phyloP scores from a whole-genome alignment of 352 stramenopile genomes.

The Phytophthora sojae region DNA sequence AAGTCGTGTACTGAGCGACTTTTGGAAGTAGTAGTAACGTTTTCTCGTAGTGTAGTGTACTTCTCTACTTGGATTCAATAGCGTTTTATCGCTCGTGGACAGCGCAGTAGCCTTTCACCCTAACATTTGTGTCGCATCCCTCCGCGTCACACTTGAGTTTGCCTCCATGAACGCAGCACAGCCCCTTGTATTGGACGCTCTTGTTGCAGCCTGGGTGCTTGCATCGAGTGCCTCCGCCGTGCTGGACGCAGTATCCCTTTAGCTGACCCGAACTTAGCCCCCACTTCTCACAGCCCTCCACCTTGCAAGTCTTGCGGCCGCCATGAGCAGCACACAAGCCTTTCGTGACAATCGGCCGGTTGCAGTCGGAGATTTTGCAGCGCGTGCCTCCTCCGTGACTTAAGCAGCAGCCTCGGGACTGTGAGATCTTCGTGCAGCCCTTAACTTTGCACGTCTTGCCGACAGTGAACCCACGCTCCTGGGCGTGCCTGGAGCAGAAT shows the following conservation, averaged over 20 bases:
- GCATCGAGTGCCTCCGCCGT: slow-evolving; percentile 29
- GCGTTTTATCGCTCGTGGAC: slow-evolving; percentile 1
- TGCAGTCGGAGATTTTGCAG: slow-evolving; percentile 29
- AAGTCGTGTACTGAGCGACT: too few relatives aligned
- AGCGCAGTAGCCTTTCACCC: slow-evolving; percentile 27
- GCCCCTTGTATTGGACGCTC: slow-evolving; percentile 29
- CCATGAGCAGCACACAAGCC: slow-evolving; percentile 31
- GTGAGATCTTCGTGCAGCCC: slow-evolving; percentile 26
- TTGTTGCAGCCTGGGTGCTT: slow-evolving; percentile 32
- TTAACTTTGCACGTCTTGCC: slow-evolving; percentile 25
- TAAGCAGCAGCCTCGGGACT: slow-evolving; percentile 23
- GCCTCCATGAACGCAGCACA: slow-evolving; percentile 33
- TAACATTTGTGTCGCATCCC: slow-evolving; percentile 23
- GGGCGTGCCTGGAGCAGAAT: slow-evolving; percentile 30
- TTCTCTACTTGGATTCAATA: not conserved
- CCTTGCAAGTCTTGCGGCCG: slow-evolving; percentile 31
- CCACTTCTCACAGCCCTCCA: slow-evolving; percentile 30
- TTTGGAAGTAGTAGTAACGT: too few relatives aligned
- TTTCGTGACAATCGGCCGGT: slow-evolving; percentile 25
- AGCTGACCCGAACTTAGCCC: slow-evolving; percentile 19
- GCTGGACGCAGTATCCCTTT: slow-evolving; percentile 37
- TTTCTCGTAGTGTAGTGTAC: not conserved
- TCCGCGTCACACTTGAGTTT: slow-evolving; percentile 25
- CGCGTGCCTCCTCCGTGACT: slow-evolving; percentile 30
- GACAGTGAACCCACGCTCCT: slow-evolving; percentile 29